Conservation (phyloP, 768 basidiomycete species). For the Agaricus sinodeliciosus region DNA sequence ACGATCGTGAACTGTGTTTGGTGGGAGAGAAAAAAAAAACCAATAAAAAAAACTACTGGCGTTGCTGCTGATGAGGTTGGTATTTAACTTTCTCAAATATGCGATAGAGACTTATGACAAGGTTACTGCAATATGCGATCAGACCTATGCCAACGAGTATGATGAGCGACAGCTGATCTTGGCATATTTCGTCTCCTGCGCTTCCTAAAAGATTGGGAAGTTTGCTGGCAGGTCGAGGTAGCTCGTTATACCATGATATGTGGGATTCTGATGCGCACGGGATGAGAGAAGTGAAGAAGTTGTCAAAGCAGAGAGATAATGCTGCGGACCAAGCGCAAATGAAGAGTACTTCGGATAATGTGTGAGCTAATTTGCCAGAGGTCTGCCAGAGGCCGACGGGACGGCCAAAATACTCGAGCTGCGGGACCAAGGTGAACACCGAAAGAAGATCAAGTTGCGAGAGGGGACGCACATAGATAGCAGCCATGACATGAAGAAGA, state of each 20-base stretch:
- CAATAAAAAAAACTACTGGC: not conserved
- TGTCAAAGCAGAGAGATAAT: conserved; percentile 84
- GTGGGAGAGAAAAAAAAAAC: not conserved
- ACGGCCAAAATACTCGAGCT: conserved; percentile 91
- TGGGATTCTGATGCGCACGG: conserved; percentile 59
- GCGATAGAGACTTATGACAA: conserved; percentile 78
- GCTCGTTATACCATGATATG: conserved; percentile 68
- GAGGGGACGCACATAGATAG: conserved; percentile 63
- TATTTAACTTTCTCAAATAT: conserved; percentile 90
- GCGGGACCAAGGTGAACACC: conserved; percentile 12
- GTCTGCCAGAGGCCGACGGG: conserved; percentile 92
- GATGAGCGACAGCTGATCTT: conserved; percentile 71
- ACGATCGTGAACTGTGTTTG: not conserved
- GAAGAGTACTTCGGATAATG: conserved; percentile 81
- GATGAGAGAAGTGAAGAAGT: conserved; percentile 83
- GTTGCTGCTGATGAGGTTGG: conserved; percentile 30
- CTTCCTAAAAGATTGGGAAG: conserved; percentile 36
- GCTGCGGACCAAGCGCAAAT: conserved; percentile 94
- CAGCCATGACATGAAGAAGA: conserved; percentile 76
- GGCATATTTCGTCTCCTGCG: conserved; percentile 58
- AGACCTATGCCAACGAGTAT: conserved; percentile 73
- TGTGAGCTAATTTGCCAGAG: conserved; percentile 80
- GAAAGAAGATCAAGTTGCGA: not conserved
- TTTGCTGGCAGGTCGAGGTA: conserved; percentile 45
- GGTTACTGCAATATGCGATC: conserved; percentile 75